Conservation (phyloP, 2,329 filamentous ascomycete species). For the Pseudocercospora macadamiae region DNA sequence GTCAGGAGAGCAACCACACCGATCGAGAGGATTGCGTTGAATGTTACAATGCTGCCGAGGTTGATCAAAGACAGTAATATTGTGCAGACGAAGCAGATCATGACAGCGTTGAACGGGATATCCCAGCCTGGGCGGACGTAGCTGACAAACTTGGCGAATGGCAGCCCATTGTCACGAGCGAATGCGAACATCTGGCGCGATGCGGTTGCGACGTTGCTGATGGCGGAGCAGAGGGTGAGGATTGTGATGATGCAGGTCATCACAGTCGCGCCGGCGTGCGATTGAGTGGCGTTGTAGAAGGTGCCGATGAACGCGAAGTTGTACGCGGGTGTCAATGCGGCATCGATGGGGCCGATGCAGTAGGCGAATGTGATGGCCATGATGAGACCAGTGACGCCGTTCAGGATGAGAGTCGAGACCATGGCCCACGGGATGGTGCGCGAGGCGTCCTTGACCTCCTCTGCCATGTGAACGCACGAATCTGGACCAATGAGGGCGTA, state of each 20-base stretch:
- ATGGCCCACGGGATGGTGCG: conserved; percentile 43
- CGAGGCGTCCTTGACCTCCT: conserved; percentile 38
- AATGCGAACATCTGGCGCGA: conserved; percentile 49
- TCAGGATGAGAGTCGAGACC: conserved; percentile 45
- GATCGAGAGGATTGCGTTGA: conserved; percentile 46
- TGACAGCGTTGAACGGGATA: conserved; percentile 35
- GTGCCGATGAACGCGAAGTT: conserved; percentile 38
- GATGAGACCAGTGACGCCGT: conserved; percentile 45
- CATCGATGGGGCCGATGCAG: conserved; percentile 40
- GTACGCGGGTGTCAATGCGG: conserved; percentile 27
- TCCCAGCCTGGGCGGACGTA: conserved; percentile 30
- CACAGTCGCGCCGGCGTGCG: conserved; percentile 38
- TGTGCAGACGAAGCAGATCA: conserved; percentile 28
- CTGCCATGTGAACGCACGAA: conserved; percentile 31
- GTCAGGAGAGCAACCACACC: conserved; percentile 41
- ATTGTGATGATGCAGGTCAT: conserved; percentile 42
- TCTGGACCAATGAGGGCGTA: conserved; percentile 30
- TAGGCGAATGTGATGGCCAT: conserved; percentile 47
- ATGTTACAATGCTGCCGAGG: conserved; percentile 44
- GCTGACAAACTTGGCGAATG: conserved; percentile 36
- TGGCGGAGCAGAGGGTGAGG: conserved; percentile 44
- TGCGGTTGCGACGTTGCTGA: conserved; percentile 44
- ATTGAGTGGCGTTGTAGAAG: conserved; percentile 42
- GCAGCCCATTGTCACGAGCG: conserved; percentile 48
- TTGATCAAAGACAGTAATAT: conserved; percentile 33